Percentiles rank a stretch among this genome's conserved stretches.
phyloP scores from a whole-genome alignment of 352 stramenopile species.

The Peronosclerospora sorghi region DNA sequence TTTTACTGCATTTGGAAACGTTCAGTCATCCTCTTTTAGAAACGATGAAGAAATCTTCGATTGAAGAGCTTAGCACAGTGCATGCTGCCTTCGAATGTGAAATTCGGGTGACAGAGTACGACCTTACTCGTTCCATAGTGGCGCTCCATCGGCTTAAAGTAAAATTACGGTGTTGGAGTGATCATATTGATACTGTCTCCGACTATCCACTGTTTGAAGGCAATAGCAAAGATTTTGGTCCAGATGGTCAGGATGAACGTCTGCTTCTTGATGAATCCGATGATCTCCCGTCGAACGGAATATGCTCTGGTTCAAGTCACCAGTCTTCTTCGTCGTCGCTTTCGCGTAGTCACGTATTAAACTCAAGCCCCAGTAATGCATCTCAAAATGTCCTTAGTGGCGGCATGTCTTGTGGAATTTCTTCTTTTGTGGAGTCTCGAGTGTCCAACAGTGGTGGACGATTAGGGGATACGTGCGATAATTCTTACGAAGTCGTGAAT shows the following conservation, averaged over 20 bases:
- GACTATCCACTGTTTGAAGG: constrained; percentile 73
- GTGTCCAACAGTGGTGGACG: constrained; percentile 16
- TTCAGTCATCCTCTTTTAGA: constrained; percentile 66
- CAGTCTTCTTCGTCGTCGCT: constrained; percentile 18
- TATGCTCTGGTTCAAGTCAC: constrained; percentile 55
- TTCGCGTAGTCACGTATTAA: constrained; percentile 14
- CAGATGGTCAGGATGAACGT: constrained; percentile 20
- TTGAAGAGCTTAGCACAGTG: constrained; percentile 62
- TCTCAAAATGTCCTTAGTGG: constrained; percentile 4
- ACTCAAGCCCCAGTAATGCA: constrained; percentile 11
- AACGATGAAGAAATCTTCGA: constrained; percentile 53
- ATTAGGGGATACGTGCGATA: constrained; percentile 21
- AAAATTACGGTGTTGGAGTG: constrained; percentile 53
- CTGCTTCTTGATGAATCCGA: constrained; percentile 32
- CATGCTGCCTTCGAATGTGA: constrained; percentile 58
- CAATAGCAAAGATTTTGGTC: constrained; percentile 26
- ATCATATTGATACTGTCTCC: constrained; percentile 69
- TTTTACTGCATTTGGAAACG: constrained; percentile 41
- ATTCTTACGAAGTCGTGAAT: constrained; percentile 21
- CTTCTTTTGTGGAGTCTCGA: constrained; percentile 15
- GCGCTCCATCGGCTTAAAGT: constrained; percentile 61
- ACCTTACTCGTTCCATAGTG: constrained; percentile 69
- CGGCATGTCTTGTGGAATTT: constrained; percentile 1
- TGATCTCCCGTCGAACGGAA: constrained; percentile 39
- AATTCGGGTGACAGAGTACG: constrained; percentile 53